phyloP scores from a whole-genome alignment of 768 basidiomycete genomes.

The Sutorius australiensis region DNA sequence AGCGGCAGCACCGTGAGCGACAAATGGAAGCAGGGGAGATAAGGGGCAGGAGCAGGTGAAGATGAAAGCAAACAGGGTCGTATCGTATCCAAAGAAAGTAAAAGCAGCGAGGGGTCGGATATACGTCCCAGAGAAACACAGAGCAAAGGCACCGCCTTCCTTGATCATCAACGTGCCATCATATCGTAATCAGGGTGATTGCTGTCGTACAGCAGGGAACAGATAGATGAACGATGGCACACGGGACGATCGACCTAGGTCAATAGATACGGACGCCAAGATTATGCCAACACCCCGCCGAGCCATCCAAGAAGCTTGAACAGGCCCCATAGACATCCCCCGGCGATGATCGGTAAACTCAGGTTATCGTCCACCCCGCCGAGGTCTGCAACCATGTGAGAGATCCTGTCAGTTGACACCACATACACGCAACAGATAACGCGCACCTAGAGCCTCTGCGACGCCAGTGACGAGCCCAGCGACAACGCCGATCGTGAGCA shows the following conservation, averaged over 20 bases:
- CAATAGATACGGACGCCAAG: background rate
- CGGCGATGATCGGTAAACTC: constrained; percentile 84
- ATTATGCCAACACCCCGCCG: constrained; percentile 17
- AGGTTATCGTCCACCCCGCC: constrained; percentile 87
- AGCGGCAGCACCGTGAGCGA: too few relatives aligned
- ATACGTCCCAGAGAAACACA: background rate
- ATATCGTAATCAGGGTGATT: background rate
- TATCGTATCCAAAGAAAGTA: background rate
- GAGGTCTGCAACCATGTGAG: constrained; percentile 50
- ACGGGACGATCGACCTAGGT: background rate
- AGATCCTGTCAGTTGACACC: background rate
- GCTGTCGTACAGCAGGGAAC: background rate
- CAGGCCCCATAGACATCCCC: constrained; percentile 61
- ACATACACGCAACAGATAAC: constrained; percentile 3
- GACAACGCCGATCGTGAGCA: constrained; percentile 54
- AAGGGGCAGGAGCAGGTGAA: background rate
- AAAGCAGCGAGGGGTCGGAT: background rate
- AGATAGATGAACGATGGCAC: background rate
- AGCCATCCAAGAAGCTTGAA: constrained; percentile 42
- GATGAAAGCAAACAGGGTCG: background rate
- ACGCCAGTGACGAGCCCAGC: constrained; percentile 79
- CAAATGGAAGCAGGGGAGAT: background rate
- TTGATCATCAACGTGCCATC: background rate
- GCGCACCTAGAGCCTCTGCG: constrained; percentile 85
- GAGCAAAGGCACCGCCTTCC: background rate